Conservation (phyloP, 2,329 filamentous ascomycete species). For the Zymoseptoria passerinii region DNA sequence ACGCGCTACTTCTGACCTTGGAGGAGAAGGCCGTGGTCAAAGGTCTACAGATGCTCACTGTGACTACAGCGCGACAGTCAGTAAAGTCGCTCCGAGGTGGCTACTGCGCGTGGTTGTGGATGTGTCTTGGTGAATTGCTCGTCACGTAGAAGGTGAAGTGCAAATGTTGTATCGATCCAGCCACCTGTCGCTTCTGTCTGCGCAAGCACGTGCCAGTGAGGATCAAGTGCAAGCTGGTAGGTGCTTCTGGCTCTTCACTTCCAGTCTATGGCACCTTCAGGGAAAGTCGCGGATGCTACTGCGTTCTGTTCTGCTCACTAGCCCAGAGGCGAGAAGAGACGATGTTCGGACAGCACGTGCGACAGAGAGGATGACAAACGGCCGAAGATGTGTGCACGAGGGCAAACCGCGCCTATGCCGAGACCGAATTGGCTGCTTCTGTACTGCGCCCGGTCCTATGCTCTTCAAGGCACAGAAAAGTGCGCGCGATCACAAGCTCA, state of each 20-base stretch:
- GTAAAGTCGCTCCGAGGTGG: slow-evolving; percentile 11
- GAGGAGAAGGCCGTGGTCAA: slow-evolving; percentile 1
- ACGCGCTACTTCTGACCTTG: slow-evolving; percentile 14
- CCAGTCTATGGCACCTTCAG: neutral
- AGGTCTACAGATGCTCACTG: slow-evolving; percentile 18
- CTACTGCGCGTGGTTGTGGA: slow-evolving; percentile 8
- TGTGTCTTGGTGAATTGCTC: neutral
- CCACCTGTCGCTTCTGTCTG: neutral
- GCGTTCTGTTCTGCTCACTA: neutral
- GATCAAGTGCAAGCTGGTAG: neutral
- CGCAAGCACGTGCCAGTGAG: neutral
- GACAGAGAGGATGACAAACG: neutral
- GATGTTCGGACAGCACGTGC: neutral
- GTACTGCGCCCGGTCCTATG: neutral
- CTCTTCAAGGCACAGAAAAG: neutral
- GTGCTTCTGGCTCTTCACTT: neutral
- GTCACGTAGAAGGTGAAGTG: neutral
- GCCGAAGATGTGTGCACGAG: neutral
- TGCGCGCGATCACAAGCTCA: neutral
- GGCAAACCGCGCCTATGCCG: neutral
- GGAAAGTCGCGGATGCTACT: neutral
- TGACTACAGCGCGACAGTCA: slow-evolving; percentile 17
- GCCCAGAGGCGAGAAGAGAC: neutral
- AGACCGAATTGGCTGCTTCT: neutral
- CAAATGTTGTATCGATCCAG: neutral